Conservation (phyloP, 176 grass and related monocot species). For the Ensete glaucum region DNA sequence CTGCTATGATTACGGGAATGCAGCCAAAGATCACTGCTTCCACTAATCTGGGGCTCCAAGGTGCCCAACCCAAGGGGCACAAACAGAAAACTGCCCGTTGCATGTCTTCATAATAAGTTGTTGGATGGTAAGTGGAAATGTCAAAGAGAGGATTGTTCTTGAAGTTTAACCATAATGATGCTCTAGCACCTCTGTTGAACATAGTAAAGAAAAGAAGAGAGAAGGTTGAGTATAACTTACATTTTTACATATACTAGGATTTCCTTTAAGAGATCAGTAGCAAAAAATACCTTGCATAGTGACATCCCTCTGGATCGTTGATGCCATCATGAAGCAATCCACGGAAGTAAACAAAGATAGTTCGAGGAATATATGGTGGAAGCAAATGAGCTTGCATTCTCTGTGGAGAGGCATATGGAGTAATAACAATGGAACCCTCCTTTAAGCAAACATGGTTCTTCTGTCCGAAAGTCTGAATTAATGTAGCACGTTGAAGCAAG, state of each 20-base stretch:
- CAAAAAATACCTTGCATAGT: slow-evolving; percentile 63
- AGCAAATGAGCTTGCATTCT: slow-evolving; percentile 83
- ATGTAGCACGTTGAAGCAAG: slow-evolving; percentile 72
- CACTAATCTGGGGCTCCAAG: slow-evolving; percentile 14
- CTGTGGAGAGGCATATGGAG: slow-evolving; percentile 76
- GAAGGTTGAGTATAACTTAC: too few species aligned
- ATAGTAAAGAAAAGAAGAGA: background rate
- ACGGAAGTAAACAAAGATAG: slow-evolving; percentile 89
- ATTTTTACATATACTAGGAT: too few species aligned
- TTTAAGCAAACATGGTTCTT: slow-evolving; percentile 95
- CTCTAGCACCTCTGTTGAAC: slow-evolving; percentile 10
- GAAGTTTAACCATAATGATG: slow-evolving; percentile 11
- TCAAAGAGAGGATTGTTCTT: slow-evolving; percentile 13
- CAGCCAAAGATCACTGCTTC: slow-evolving; percentile 15
- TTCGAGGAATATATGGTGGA: slow-evolving; percentile 58
- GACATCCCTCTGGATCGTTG: slow-evolving; percentile 89
- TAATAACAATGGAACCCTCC: slow-evolving; percentile 80
- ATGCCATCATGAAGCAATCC: slow-evolving; percentile 78
- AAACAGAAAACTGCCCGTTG: slow-evolving; percentile 10
- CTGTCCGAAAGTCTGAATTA: slow-evolving; percentile 95
- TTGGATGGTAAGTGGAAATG: slow-evolving; percentile 3
- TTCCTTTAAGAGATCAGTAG: background rate
- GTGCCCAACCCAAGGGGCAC: slow-evolving; percentile 12
- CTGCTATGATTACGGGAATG: slow-evolving; percentile 11
- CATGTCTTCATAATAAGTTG: slow-evolving; percentile 13